Base-by-base conservation (phyloP, 306 rosid species). In the Sophora flavescens region DNA sequence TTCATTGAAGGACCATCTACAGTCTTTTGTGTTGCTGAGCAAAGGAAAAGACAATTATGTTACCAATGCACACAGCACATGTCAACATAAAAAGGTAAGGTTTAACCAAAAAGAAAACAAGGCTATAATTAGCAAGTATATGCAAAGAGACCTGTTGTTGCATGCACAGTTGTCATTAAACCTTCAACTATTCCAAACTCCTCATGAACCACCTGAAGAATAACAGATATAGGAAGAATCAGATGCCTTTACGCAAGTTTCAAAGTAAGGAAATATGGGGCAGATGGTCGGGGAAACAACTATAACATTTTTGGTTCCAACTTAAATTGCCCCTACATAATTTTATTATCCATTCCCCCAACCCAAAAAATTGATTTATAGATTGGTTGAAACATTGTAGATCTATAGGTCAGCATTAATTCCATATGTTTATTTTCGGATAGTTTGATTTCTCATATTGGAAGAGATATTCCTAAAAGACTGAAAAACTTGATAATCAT, bases 111-210 rank as follows among this genome's bases (percentile, higher is more conserved):
- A 48, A 60, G 11, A 11, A 66, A 54, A 60, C 16, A n/a, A 10
- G 52, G 57, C 67, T 30, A 45, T 36, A 63, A 57, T 26, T 22
- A 39, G 39, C 36, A 36, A 69, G 68, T 39, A 18, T 30, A 18
- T 30, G 58, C 17, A 62, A 70, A 81, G 35, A 84, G 51, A 95
- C 99, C 99, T 89, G 99, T 92, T 38, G 99, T 95, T 80, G 99
- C 99, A 86, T 95, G 99, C 45, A 95, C 99, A 52, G 99, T 95
- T n/a, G 99, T 95, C 99, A 95, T 95, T 84, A 95, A 83, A 85
- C 97, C 99, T 86, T 95, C 99, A 68, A 89, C 38, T 54, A 95
- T 95, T 52, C 97, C 99, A 73, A 95, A 95, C 83, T 91, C 97
- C 82, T 95, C 97, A 28, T 95, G 91, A 84, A 95, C 93, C 68